phyloP scores from a whole-genome alignment of 805 yeast genomes.

The Candida anglica region DNA sequence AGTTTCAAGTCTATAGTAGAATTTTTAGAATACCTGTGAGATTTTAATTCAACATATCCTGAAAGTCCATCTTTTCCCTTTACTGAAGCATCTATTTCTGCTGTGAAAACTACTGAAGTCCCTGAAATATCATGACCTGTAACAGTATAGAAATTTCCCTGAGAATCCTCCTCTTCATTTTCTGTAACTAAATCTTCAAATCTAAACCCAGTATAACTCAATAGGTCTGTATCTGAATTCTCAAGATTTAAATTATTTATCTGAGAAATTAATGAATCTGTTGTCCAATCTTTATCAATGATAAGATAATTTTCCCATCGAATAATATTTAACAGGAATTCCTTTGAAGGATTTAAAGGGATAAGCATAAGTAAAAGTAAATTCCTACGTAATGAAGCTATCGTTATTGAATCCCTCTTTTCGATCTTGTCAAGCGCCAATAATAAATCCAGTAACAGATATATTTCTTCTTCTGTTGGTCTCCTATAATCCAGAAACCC shows the following conservation, averaged over 20 bases:
- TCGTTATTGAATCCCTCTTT: conserved; percentile 6
- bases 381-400: conserved; percentile 14
- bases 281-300: conserved; percentile 16
- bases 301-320: conserved; percentile 14
- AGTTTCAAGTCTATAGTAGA: background rate
- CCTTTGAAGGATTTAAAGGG: conserved; percentile 12
- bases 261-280: conserved; percentile 4
- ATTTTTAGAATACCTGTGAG: conserved; percentile 10
- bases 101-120: conserved; percentile 13
- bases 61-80: conserved; percentile 4
- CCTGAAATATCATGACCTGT: conserved; percentile 8
- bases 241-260: too few species aligned
- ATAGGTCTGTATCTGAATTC: conserved; percentile 1
- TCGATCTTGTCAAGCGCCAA: conserved; percentile 6
- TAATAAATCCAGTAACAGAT: conserved; percentile 12
- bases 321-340: conserved; percentile 12
- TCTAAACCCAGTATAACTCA: conserved; percentile 18
- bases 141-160: conserved; percentile 11
- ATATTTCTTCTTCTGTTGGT: conserved; percentile 9
- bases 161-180: background rate
- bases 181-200: conserved; percentile 17
- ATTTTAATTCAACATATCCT: conserved; percentile 20
- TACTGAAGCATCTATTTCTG: conserved; percentile 20
- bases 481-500: conserved; percentile 12
- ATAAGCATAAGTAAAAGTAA: conserved; percentile 14